Base-by-base conservation (phyloP, 2,329 filamentous ascomycete species). In the Ilyonectria robusta region DNA sequence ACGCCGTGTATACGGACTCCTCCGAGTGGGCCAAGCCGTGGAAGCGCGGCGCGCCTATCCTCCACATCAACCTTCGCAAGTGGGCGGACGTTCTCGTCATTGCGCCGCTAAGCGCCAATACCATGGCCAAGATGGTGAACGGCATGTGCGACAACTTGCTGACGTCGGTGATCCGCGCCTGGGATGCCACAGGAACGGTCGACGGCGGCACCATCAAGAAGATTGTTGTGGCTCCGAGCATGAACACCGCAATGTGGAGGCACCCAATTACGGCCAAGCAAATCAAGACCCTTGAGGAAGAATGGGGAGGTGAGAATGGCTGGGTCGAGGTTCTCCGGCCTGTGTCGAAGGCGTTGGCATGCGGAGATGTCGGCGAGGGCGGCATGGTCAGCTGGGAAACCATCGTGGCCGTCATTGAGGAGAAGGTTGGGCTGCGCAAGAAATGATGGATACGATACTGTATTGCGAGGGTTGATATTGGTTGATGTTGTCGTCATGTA, bases 201-300 rank as follows among this genome's bases (percentile, higher is more conserved):
- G 90, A 92, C 67, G 80, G 77, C 66, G 81, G 78, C 6, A 79
- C 77, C 59, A 89, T 86, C 78, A 92, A 91, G 79, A 88, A 85
- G 70, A 94, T 97, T 40, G 75, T 96, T 2, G 92, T 95, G 0
- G 93, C 93, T 2, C 91, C 92, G 1, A 91, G 92, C 33, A 97
- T 97, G 94, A 97, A 98, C 79, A 94, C 90, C 26, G 90, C 91
- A 4, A 97, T 97, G 95, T 97, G 93, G 92, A 84, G 86, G 62
- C 94, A 98, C 78, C 95, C 94, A 2, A 84, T 97, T 51, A 97
- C 95, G 1, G 85, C 82, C 56, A 89, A 88, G 69, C 94, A 97
- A 70, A 81, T 97, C 42, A 82, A 82, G 46, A 83, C 92, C 0
- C 82, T 98, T 53, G 87, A 91, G 69, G 87, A 92, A 54, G 92